Base-by-base conservation (phyloP, 352 stramenopile genomes). In the Achlya hypogyna region DNA sequence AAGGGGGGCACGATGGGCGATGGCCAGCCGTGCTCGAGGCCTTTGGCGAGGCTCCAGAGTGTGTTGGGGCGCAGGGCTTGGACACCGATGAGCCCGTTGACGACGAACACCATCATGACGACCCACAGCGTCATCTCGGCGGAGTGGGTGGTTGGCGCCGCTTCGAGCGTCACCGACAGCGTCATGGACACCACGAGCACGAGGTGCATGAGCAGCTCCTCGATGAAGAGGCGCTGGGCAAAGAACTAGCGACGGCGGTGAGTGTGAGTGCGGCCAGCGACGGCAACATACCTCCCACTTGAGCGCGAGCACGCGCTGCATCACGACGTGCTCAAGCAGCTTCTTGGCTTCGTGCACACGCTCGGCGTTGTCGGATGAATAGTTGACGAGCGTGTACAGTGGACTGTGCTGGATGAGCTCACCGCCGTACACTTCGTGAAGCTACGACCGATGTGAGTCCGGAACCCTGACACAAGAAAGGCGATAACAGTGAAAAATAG, bases 121-220 rank as follows among this genome's bases (percentile, higher is more conserved):
- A 54, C n/a, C 59, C 59, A 66, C 34, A 52, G 12, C 29, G 32
- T 38, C 14, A 66, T 54, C n/a, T 66, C 59, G 20, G 23, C n/a
- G 27, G 32, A n/a, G 25, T 23, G 31, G 5, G 31, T 47, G 5
- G n/a, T 5, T 14, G 22, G 35, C 42, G 22, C 20, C 2, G 22
- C 16, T 35, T 66, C 29, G 23, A 66, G 22, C 16, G 59, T 66
- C 9, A 66, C 59, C 1, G 59, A 66, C 16, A 66, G 31, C 27
- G 59, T 66, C 59, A 66, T 66, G 20, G 59, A 66, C 23, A 38
- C 20, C 27, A 66, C 43, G 9, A 66, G 12, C 28, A 66, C 59
- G 5, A 59, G 12, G 28, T 66, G 43, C 12, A 66, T 66, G 23
- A 66, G 47, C 29, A 66, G 35, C 35, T 66, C 29, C 18, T 66